phyloP scores from a whole-genome alignment of 139 green algal species.

The Klebsormidium nitens region DNA sequence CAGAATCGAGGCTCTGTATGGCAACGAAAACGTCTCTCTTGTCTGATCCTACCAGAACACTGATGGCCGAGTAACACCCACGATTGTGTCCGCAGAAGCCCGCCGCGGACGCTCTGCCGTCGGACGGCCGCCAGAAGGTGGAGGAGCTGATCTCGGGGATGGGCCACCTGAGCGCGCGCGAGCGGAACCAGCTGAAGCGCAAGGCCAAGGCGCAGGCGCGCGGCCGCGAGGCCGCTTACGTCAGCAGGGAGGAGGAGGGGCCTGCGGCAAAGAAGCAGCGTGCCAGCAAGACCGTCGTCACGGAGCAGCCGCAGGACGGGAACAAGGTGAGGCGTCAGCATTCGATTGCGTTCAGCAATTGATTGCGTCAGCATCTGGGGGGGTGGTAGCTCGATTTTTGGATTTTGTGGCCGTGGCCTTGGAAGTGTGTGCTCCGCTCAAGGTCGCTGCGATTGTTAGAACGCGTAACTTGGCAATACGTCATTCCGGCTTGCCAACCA shows the following conservation, averaged over 20 bases:
- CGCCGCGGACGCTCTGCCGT: conserved; percentile 51
- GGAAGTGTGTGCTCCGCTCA: too few species aligned
- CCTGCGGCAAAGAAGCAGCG: not conserved
- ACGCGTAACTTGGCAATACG: too few species aligned
- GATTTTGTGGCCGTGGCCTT: too few species aligned
- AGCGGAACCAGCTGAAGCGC: conserved; percentile 80
- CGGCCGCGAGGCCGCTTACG: conserved; percentile 12
- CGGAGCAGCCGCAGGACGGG: conserved; percentile 17
- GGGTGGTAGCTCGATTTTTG: too few species aligned
- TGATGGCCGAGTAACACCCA: too few species aligned
- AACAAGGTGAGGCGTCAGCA: conserved; percentile 12
- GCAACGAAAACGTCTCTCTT: too few species aligned
- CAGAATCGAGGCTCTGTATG: too few species aligned
- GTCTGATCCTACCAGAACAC: too few species aligned
- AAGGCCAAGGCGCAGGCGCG: conserved; percentile 55
- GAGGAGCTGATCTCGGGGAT: conserved; percentile 29
- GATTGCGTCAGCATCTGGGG: too few species aligned
- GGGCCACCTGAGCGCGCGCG: conserved; percentile 60
- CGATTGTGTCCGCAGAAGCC: conserved; percentile 23
- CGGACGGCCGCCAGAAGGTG: conserved; percentile 25
- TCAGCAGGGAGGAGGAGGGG: conserved; percentile 3
- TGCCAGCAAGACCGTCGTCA: not conserved
- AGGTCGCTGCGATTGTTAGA: too few species aligned
- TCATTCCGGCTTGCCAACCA: too few species aligned
- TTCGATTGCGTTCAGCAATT: too few species aligned